A percentile compares a stretch with the other conserved stretches of the same genome.
phyloP scores from a whole-genome alignment of 305 asterid genomes.

The Fraxinus paxiana region DNA sequence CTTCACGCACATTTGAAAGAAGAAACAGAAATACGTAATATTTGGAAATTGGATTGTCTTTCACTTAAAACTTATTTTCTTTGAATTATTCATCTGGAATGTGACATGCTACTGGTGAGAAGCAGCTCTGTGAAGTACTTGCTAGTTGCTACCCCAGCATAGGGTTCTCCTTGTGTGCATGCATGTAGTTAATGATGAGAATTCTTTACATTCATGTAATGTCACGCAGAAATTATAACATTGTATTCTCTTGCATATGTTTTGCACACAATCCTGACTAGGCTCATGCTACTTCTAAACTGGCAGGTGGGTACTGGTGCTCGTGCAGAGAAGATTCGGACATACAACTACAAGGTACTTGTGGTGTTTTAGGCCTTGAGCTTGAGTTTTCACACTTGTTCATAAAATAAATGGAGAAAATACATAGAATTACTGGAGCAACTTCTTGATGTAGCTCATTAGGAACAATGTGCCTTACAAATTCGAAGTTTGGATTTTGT shows the following conservation, averaged over 20 bases:
- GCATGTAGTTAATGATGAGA: conserved; percentile 1
- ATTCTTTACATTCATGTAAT: neutral
- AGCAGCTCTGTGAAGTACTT: conserved; percentile 1
- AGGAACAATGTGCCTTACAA: neutral
- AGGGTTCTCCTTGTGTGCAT: neutral
- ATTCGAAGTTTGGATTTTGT: neutral
- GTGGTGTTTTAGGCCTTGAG: conserved; percentile 3
- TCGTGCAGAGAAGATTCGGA: conserved; percentile 91
- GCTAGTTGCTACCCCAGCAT: neutral
- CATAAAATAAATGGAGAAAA: neutral
- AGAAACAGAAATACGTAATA: neutral
- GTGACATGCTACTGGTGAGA: neutral
- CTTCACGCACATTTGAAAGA: neutral
- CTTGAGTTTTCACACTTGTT: conserved; percentile 17
- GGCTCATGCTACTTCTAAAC: conserved; percentile 17
- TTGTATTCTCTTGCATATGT: neutral
- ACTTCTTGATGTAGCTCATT: neutral
- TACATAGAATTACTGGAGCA: neutral
- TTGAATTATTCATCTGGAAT: neutral
- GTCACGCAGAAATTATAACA: neutral
- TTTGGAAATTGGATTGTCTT: neutral
- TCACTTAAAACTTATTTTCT: neutral
- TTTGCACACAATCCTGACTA: conserved; percentile 9
- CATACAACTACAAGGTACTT: conserved; percentile 87
- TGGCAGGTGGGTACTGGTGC: conserved; percentile 97